A percentile compares a stretch with the other conserved stretches of the same genome.
These are phyloP conservation scores for Suhomyces xylopsoci DNA, from an alignment of 805 yeast genomes.

Conservation along the genomic window DNA sequence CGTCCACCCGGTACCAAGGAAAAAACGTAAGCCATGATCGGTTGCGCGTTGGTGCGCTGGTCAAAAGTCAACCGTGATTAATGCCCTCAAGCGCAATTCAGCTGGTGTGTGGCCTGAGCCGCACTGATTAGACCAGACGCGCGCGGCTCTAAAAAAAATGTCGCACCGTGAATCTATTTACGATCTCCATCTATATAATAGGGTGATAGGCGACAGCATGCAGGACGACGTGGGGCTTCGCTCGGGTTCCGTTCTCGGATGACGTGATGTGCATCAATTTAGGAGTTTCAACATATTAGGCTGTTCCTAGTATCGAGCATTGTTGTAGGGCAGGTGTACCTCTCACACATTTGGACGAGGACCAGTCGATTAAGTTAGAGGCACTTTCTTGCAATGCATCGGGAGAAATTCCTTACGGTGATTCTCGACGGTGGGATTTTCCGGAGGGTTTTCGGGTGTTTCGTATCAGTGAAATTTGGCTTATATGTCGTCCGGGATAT, in stretches of 20 bases:
- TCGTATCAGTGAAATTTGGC: background rate
- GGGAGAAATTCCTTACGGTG: background rate
- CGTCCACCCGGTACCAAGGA: background rate
- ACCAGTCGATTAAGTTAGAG: background rate
- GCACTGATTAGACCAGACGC: background rate
- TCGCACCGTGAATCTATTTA: background rate
- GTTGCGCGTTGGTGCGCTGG: too few relatives aligned
- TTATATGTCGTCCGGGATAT: background rate
- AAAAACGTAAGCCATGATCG: background rate
- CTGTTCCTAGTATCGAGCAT: background rate
- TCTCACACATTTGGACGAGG: background rate
- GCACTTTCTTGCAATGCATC: background rate
- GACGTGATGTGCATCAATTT: background rate
- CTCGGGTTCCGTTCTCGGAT: background rate
- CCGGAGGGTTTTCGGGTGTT: background rate
- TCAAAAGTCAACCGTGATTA: background rate
- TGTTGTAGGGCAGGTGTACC: background rate
- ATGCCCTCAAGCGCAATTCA: background rate
- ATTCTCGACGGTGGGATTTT: too few relatives aligned
- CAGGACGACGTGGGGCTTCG: background rate
- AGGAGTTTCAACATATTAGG: background rate
- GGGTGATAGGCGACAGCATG: background rate
- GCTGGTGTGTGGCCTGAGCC: background rate
- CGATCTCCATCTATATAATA: background rate
- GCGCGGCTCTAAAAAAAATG: background rate